A percentile compares a stretch with the other conserved stretches of the same genome.
Evolutionary conservation across 2,329 filamentous ascomycete genomes (phyloP).

Genomic region (Sporothrix sp.): DNA sequence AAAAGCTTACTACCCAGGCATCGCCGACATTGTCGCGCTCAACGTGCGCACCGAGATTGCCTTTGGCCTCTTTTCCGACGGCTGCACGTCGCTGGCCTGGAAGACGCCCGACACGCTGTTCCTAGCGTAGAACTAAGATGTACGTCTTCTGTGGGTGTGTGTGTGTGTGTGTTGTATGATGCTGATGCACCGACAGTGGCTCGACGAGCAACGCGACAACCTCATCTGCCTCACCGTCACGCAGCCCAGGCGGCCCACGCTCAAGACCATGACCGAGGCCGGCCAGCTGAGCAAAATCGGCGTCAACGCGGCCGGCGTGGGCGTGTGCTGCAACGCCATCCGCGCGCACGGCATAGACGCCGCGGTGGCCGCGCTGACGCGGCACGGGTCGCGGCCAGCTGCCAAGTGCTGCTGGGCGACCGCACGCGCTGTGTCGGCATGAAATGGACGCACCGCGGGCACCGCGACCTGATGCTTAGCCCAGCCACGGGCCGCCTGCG

Average conservation of each 20-base stretch:
- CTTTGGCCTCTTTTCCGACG: constrained; percentile 47
- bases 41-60: constrained; percentile 49
- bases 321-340: constrained; percentile 53
- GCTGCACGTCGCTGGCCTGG: constrained; percentile 45
- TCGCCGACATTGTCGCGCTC: constrained; percentile 46
- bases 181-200: constrained; percentile 17
- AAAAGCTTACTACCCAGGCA: neutral
- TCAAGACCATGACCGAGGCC: constrained; percentile 48
- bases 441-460: neutral
- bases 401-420: constrained; percentile 7
- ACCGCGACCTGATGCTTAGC: neutral
- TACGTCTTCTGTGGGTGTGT: neutral
- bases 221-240: neutral
- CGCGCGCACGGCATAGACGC: constrained; percentile 44
- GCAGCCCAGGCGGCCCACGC: constrained; percentile 29
- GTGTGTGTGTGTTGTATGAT: no score
- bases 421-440: neutral
- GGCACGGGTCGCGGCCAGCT: constrained; percentile 6
- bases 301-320: constrained; percentile 45
- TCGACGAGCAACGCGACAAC: constrained; percentile 6
- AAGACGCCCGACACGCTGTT: constrained; percentile 26
- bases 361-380: no score
- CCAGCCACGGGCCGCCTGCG: neutral
- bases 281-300: constrained; percentile 58
- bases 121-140: constrained; percentile 50